phyloP scores from a whole-genome alignment of 176 grass and related monocot genomes.

The Cenchrus fungigraminus region DNA sequence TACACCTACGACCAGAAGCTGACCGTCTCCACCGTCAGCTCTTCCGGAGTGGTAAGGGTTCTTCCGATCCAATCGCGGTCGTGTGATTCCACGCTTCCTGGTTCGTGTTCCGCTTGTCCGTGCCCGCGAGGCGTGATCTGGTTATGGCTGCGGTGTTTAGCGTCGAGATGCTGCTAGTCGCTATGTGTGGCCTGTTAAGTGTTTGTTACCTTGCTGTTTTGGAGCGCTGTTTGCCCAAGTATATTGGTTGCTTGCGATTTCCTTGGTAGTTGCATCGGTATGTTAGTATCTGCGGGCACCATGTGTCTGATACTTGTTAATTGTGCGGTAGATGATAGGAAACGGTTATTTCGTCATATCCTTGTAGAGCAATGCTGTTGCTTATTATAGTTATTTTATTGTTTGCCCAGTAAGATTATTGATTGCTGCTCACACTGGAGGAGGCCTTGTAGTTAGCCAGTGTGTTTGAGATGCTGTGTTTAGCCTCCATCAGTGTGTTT shows the following conservation, averaged over 20 bases:
- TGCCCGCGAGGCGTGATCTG: conserved; percentile 9
- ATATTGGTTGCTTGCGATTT: neutral
- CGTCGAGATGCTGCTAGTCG: neutral
- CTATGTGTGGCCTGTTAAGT: neutral
- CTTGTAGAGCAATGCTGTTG: conserved; percentile 15
- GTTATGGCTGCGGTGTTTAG: neutral
- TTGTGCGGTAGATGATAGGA: neutral
- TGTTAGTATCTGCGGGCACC: neutral
- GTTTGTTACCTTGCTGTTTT: conserved; percentile 9
- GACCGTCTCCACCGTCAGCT: conserved; percentile 67
- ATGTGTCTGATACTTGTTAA: neutral
- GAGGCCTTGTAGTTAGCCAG: neutral
- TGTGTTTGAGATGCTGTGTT: neutral
- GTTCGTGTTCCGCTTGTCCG: conserved; percentile 11
- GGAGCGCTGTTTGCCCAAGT: neutral
- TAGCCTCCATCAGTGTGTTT: neutral
- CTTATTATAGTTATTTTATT: neutral
- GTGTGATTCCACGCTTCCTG: neutral
- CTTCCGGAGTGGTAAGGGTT: conserved; percentile 87
- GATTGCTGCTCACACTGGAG: neutral
- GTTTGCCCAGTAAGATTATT: neutral
- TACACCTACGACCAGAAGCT: conserved; percentile 96
- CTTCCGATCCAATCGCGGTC: conserved; percentile 25
- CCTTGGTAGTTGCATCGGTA: neutral
- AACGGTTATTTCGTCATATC: neutral